These are phyloP conservation scores for Domatiomyces globalis DNA, from an alignment of 2,329 filamentous ascomycete species.

Conservation along the genomic window DNA sequence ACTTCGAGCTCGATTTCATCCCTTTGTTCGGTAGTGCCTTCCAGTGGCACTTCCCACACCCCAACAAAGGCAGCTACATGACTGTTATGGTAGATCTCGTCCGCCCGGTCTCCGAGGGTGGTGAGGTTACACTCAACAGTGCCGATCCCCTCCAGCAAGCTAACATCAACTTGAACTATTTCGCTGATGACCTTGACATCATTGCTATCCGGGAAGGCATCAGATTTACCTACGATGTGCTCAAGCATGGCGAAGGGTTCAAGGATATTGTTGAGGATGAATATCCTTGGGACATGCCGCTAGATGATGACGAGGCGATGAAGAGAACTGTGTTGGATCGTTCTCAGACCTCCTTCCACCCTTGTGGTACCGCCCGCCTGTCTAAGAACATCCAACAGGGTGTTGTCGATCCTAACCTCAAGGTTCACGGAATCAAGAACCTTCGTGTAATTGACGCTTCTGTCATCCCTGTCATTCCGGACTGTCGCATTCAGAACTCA, in stretches of 20 bases:
- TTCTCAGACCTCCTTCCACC: slow-evolving; percentile 46
- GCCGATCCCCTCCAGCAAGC: slow-evolving; percentile 26
- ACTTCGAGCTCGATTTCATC: slow-evolving; percentile 51
- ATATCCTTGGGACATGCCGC: slow-evolving; percentile 50
- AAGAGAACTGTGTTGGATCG: slow-evolving; percentile 42
- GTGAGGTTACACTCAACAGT: slow-evolving; percentile 30
- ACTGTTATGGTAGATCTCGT: slow-evolving; percentile 43
- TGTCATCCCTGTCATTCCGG: slow-evolving; percentile 40
- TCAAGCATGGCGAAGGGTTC: slow-evolving; percentile 43
- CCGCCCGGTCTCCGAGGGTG: slow-evolving; percentile 32
- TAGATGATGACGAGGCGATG: slow-evolving; percentile 43
- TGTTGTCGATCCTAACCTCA: slow-evolving; percentile 38
- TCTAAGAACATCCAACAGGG: slow-evolving; percentile 36
- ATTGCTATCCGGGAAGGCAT: slow-evolving; percentile 46
- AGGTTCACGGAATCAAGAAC: slow-evolving; percentile 40
- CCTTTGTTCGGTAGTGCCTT: slow-evolving; percentile 41
- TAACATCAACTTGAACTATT: slow-evolving; percentile 33
- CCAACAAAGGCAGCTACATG: slow-evolving; percentile 35
- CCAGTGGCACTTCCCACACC: slow-evolving; percentile 36
- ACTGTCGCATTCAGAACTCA: slow-evolving; percentile 46
- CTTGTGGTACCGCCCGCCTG: slow-evolving; percentile 42
- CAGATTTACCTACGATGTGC: slow-evolving; percentile 40
- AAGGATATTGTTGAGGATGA: slow-evolving; percentile 27
- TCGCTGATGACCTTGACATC: slow-evolving; percentile 38
- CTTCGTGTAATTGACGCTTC: slow-evolving; percentile 44